These are phyloP conservation scores for Curvularia lunata DNA, from an alignment of 2,329 filamentous ascomycete genomes.

Conservation along the genomic window DNA sequence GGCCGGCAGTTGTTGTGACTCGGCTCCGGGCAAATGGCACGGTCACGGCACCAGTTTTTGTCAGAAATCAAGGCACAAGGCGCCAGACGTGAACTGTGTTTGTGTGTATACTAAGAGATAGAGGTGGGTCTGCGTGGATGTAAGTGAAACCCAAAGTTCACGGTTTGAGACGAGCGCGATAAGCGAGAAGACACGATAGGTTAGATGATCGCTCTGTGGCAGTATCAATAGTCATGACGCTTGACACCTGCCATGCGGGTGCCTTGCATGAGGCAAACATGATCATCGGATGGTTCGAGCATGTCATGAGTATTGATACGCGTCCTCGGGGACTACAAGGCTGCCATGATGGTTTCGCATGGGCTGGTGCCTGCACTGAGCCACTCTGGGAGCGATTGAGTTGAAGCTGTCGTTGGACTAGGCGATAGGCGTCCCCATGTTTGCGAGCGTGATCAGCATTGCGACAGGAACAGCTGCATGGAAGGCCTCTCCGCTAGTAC, in stretches of 20 bases:
- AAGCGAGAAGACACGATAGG: constrained; percentile 23
- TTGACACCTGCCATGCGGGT: constrained; percentile 9
- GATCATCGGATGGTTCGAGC: constrained; percentile 4
- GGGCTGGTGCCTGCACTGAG: neutral
- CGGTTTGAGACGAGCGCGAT: constrained; percentile 9
- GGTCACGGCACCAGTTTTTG: neutral
- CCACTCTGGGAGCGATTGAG: neutral
- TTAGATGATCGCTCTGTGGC: neutral
- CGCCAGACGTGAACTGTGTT: constrained; percentile 3
- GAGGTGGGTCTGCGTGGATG: neutral
- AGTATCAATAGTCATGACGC: constrained; percentile 18
- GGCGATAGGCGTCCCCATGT: neutral
- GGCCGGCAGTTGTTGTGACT: neutral
- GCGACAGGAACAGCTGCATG: constrained; percentile 2
- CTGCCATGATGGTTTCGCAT: neutral
- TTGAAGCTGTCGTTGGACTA: constrained; percentile 2
- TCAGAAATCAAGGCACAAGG: neutral
- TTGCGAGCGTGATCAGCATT: constrained; percentile 7
- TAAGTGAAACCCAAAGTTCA: constrained; percentile 4
- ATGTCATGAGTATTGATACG: neutral
- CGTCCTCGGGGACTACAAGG: constrained; percentile 1
- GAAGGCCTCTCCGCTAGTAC: neutral
- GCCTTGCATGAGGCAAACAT: constrained; percentile 15
- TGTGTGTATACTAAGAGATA: neutral
- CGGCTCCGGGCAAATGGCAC: neutral